Percentiles rank a stretch among this genome's conserved stretches.
Evolutionary conservation across 495 filamentous ascomycete genomes (phyloP).

Genomic region (Cryomyces antarcticus): DNA sequence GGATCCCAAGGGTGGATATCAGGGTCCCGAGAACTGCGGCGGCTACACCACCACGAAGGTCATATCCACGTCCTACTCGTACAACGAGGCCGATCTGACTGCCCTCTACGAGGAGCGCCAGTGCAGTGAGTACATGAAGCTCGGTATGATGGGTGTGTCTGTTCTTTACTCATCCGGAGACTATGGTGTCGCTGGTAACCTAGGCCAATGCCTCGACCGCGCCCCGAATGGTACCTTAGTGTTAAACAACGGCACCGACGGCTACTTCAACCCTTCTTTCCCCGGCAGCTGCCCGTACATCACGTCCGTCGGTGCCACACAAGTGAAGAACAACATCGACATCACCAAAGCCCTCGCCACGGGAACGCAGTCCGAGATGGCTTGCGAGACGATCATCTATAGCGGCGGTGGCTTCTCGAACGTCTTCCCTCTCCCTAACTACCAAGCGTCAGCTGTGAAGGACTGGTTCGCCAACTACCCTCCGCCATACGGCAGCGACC

Average conservation of each 20-base stretch:
- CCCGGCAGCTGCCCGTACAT: slow-evolving; percentile 30
- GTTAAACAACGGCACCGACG: slow-evolving; percentile 15
- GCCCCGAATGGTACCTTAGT: slow-evolving; percentile 2
- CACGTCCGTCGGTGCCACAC: slow-evolving; percentile 30
- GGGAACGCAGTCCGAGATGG: slow-evolving; percentile 4
- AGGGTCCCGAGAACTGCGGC: slow-evolving; percentile 22
- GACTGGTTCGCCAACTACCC: slow-evolving; percentile 28
- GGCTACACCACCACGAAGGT: slow-evolving; percentile 36
- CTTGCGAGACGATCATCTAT: slow-evolving; percentile 9
- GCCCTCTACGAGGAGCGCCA: slow-evolving; percentile 32
- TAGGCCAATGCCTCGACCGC: background rate
- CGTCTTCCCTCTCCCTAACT: slow-evolving; percentile 36
- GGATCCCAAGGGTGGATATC: slow-evolving; percentile 24
- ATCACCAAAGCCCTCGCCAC: background rate
- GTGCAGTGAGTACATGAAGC: slow-evolving; percentile 47
- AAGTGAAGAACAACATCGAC: slow-evolving; percentile 19
- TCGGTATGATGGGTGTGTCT: slow-evolving; percentile 40
- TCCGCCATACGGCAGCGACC: slow-evolving; percentile 25
- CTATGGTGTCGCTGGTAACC: slow-evolving; percentile 28
- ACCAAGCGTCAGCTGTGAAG: slow-evolving; percentile 32
- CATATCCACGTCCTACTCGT: slow-evolving; percentile 37
- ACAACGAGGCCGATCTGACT: slow-evolving; percentile 29
- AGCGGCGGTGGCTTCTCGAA: slow-evolving; percentile 49
- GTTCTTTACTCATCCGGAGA: slow-evolving; percentile 42
- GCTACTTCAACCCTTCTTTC: slow-evolving; percentile 28